Conservation (phyloP, 2,329 filamentous ascomycete genomes). For the Pestalotiopsis sp. region DNA sequence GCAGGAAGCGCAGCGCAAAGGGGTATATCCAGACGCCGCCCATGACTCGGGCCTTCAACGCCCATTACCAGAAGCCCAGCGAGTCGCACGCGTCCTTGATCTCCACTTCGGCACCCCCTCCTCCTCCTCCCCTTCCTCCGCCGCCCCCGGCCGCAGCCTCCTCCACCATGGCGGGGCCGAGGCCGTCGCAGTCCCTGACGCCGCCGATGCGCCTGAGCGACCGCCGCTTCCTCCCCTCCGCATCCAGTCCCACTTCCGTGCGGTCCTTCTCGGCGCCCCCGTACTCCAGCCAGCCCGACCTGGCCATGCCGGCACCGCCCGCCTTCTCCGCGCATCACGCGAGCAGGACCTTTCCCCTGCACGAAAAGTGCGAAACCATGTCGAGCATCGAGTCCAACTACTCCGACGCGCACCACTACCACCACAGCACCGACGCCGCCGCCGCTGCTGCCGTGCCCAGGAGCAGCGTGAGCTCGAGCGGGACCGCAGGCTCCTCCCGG, state of each 20-base stretch:
- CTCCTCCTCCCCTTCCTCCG: slow-evolving; percentile 22
- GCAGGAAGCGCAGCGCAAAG: slow-evolving; percentile 27
- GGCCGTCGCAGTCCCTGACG: slow-evolving; percentile 34
- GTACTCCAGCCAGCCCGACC: slow-evolving; percentile 13
- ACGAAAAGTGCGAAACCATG: slow-evolving; percentile 27
- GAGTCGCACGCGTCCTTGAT: slow-evolving; percentile 46
- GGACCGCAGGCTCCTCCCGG: neutral
- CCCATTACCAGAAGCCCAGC: slow-evolving; percentile 27
- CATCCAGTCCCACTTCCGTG: slow-evolving; percentile 26
- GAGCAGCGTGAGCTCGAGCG: neutral
- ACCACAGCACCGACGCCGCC: neutral
- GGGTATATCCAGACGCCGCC: slow-evolving; percentile 21
- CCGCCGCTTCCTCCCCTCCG: slow-evolving; percentile 44
- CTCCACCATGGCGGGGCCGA: slow-evolving; percentile 19
- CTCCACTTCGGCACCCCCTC: slow-evolving; percentile 22
- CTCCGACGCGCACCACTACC: neutral
- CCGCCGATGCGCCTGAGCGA: slow-evolving; percentile 50
- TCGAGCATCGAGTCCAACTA: slow-evolving; percentile 7
- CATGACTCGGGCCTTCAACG: slow-evolving; percentile 25
- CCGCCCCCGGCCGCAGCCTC: slow-evolving; percentile 23
- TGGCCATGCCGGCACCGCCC: slow-evolving; percentile 39
- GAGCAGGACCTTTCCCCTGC: slow-evolving; percentile 36
- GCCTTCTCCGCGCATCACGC: slow-evolving; percentile 37
- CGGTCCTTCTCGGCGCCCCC: slow-evolving; percentile 18
- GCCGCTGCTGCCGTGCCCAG: neutral